A percentile compares a stretch with the other conserved stretches of the same genome.
Conservation (phyloP, 805 yeast species). For the Candida golubevii region DNA sequence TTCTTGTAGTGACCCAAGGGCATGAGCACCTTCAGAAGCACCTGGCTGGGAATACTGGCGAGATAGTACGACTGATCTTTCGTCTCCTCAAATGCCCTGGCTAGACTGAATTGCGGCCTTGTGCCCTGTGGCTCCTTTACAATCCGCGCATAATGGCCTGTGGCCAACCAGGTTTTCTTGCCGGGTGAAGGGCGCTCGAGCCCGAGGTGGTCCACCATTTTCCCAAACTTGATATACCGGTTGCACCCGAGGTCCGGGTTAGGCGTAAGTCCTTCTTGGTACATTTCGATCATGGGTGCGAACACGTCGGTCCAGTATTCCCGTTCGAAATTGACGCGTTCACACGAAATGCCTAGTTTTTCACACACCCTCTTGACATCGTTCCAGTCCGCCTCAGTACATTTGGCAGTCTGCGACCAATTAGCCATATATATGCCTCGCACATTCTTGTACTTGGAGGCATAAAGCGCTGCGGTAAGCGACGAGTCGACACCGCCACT, state of each 20-base stretch:
- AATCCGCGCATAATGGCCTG: slow-evolving; percentile 76
- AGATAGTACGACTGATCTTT: slow-evolving; percentile 94
- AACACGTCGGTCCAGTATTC: slow-evolving; percentile 94
- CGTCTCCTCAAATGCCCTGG: slow-evolving; percentile 51
- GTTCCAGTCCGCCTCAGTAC: slow-evolving; percentile 86
- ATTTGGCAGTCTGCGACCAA: slow-evolving; percentile 67
- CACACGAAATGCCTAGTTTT: slow-evolving; percentile 62
- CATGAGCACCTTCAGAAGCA: slow-evolving; percentile 51
- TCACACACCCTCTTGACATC: slow-evolving; percentile 67
- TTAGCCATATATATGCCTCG: slow-evolving; percentile 90
- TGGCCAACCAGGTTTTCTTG: slow-evolving; percentile 62
- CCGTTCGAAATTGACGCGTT: slow-evolving; percentile 75
- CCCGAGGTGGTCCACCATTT: slow-evolving; percentile 53
- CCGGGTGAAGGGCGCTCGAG: neutral
- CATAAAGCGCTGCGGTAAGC: slow-evolving; percentile 69
- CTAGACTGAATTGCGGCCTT: slow-evolving; percentile 34
- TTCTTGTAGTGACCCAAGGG: slow-evolving; percentile 81
- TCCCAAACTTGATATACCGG: slow-evolving; percentile 81
- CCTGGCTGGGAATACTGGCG: slow-evolving; percentile 53
- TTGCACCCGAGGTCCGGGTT: slow-evolving; percentile 94
- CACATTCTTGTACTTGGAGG: slow-evolving; percentile 55
- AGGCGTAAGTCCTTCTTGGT: slow-evolving; percentile 75
- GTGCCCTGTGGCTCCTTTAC: slow-evolving; percentile 26
- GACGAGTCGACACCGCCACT: slow-evolving; percentile 97
- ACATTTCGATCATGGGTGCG: slow-evolving; percentile 81